Percentiles rank a stretch among this genome's conserved stretches.
phyloP scores from a whole-genome alignment of 1,284 basidiomycete genomes.

The Neotropicomus parvogracilis region DNA sequence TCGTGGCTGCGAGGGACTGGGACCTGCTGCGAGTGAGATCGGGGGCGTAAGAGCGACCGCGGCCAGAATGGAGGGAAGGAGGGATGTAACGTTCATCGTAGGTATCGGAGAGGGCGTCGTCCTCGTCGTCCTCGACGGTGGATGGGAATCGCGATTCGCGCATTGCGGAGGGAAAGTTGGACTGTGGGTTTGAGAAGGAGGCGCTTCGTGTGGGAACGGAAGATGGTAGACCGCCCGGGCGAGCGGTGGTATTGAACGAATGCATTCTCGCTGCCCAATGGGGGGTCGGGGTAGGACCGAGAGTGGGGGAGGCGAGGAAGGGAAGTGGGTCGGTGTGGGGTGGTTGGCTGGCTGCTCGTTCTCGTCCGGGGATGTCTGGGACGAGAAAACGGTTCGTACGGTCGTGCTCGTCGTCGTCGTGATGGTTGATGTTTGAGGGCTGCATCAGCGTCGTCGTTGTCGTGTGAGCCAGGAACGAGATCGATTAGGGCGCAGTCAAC shows the following conservation, averaged over 20 bases:
- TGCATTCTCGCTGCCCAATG: conserved; percentile 29
- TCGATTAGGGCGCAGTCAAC: too few species aligned
- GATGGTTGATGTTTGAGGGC: neutral
- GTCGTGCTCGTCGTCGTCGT: neutral
- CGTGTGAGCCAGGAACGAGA: too few species aligned
- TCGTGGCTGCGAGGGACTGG: conserved; percentile 63
- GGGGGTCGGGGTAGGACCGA: neutral
- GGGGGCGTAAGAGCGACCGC: conserved; percentile 53
- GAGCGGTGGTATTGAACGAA: conserved; percentile 35
- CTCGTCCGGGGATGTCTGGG: conserved; percentile 1
- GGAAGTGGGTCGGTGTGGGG: neutral
- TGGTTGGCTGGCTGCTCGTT: too few species aligned
- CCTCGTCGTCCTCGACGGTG: conserved; percentile 73
- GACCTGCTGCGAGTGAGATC: conserved; percentile 69
- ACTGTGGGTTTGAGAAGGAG: conserved; percentile 59
- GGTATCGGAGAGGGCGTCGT: conserved; percentile 51
- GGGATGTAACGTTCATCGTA: conserved; percentile 53
- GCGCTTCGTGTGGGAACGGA: conserved; percentile 59
- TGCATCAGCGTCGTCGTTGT: too few species aligned
- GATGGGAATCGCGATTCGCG: conserved; percentile 61
- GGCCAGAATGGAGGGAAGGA: conserved; percentile 34
- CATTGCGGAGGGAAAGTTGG: conserved; percentile 57
- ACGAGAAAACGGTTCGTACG: conserved; percentile 46
- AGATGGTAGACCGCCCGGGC: conserved; percentile 31
- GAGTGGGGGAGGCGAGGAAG: neutral